These are phyloP conservation scores for Sporothrix humicola DNA, from an alignment of 2,329 filamentous ascomycete species.

Conservation along the genomic window DNA sequence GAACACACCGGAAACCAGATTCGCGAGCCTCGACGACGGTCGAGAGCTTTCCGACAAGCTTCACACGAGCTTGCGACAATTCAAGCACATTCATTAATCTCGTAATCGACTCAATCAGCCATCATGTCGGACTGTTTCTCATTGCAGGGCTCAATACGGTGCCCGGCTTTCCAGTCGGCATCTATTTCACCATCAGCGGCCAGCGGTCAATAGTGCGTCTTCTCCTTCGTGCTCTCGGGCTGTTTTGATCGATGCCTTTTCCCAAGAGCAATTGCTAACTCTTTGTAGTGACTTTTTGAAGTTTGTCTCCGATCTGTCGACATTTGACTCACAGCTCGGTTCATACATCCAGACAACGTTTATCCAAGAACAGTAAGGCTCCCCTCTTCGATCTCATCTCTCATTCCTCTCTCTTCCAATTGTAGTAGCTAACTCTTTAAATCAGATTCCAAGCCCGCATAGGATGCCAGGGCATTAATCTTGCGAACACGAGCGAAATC, in stretches of 20 bases:
- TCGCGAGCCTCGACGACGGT: not conserved
- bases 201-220: conserved; percentile 42
- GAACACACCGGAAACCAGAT: not conserved
- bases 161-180: conserved; percentile 71
- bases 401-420: not conserved
- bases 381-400: conserved; percentile 42
- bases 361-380: conserved; percentile 73
- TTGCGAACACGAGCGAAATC: conserved; percentile 77
- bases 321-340: conserved; percentile 78
- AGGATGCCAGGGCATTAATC: conserved; percentile 78
- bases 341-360: conserved; percentile 77
- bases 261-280: conserved; percentile 5
- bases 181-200: conserved; percentile 66
- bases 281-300: conserved; percentile 76
- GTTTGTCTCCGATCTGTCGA: conserved; percentile 74
- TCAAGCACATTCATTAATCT: not conserved
- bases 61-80: not conserved
- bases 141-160: conserved; percentile 70
- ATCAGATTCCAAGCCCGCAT: conserved; percentile 78
- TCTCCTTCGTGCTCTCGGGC: not conserved
- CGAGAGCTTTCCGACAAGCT: not conserved
- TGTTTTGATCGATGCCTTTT: not conserved
- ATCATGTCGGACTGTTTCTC: conserved; percentile 63
- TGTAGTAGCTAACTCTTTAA: not conserved
- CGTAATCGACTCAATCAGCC: not conserved